phyloP scores from a whole-genome alignment of 345 rosid genomes.

The Eucalyptus curtisii region DNA sequence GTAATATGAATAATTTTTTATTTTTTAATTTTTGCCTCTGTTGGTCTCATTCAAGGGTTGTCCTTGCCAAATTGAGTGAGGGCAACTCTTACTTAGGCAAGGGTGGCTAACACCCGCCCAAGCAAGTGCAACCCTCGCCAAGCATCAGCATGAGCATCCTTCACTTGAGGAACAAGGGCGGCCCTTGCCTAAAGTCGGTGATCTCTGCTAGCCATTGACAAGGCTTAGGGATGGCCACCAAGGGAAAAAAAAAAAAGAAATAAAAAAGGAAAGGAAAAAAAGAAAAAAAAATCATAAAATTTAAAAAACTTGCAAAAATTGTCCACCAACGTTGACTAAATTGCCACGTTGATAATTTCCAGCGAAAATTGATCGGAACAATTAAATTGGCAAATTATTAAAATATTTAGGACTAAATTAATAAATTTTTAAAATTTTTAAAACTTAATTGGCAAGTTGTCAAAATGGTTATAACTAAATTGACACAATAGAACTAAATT shows the following conservation, averaged over 20 bases:
- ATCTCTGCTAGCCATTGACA: neutral
- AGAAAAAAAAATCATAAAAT: neutral
- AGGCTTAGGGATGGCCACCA: too few species aligned
- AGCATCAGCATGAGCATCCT: neutral
- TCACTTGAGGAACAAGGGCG: neutral
- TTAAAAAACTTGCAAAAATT: neutral
- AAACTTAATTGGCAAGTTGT: neutral
- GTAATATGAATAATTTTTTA: fast-evolving
- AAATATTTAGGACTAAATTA: neutral
- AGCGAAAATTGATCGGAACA: fast-evolving
- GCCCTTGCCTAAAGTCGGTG: neutral
- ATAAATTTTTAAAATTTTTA: too few species aligned
- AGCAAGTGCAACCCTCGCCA: neutral
- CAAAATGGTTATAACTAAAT: neutral
- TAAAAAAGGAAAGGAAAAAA: too few species aligned
- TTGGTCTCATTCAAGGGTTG: fast-evolving
- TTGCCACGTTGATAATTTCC: too few species aligned
- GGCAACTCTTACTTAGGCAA: neutral
- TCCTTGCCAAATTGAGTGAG: neutral
- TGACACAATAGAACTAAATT: neutral
- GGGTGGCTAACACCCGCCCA: fast-evolving
- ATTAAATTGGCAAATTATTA: neutral
- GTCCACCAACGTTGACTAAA: neutral
- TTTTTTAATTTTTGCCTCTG: fast-evolving
- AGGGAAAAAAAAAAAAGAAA: too few species aligned